A percentile compares a stretch with the other conserved stretches of the same genome.
phyloP scores from a whole-genome alignment of 108 stramenopile genomes.

The Cylindrotheca fusiformis region DNA sequence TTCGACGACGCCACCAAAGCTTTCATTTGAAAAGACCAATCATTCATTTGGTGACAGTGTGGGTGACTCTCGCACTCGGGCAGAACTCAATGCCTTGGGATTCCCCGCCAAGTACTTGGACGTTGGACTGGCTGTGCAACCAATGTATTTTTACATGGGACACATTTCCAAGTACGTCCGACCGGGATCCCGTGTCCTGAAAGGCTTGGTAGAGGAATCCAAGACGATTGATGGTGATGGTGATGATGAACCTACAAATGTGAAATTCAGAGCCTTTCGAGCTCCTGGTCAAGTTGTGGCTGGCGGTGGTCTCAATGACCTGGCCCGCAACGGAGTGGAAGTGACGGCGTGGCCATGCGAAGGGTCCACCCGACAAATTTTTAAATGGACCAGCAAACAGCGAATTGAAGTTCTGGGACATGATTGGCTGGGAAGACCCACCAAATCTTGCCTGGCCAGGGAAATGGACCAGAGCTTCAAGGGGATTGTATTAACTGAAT shows the following conservation, averaged over 20 bases:
- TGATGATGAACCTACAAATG: neutral
- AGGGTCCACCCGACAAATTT: conserved; percentile 83
- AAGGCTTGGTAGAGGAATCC: conserved; percentile 46
- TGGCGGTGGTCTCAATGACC: conserved; percentile 79
- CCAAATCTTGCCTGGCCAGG: conserved; percentile 55
- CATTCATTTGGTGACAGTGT: conserved; percentile 54
- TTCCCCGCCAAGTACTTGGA: conserved; percentile 72
- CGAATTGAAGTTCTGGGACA: conserved; percentile 66
- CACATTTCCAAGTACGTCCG: conserved; percentile 84
- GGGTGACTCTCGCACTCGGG: conserved; percentile 72
- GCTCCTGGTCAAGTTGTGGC: conserved; percentile 54
- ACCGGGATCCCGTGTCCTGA: conserved; percentile 66
- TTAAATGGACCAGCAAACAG: conserved; percentile 41
- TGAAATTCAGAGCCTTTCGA: conserved; percentile 49
- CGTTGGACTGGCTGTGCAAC: conserved; percentile 68
- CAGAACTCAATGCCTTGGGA: conserved; percentile 77
- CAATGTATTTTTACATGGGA: conserved; percentile 89
- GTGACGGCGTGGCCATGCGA: conserved; percentile 85
- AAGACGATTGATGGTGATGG: conserved; percentile 29
- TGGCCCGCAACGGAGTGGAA: conserved; percentile 81
- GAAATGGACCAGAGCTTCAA: conserved; percentile 41
- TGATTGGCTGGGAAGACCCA: conserved; percentile 76
- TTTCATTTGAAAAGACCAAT: conserved; percentile 56
- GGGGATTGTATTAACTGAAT: conserved; percentile 34
- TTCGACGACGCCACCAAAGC: conserved; percentile 30